Conservation (phyloP, 805 yeast species). For the Aciculoconidium aculeatum region DNA sequence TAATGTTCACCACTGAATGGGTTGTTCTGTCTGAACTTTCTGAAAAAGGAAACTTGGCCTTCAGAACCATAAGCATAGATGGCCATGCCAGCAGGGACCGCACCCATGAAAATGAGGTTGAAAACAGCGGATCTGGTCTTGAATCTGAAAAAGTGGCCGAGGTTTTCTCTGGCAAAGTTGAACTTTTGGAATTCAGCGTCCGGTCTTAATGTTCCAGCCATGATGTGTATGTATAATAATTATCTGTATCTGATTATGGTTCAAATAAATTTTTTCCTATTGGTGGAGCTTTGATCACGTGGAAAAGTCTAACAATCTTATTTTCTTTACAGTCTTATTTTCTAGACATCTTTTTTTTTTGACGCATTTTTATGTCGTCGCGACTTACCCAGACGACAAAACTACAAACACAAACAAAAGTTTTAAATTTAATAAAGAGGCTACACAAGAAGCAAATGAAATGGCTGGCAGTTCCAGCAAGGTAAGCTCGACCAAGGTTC, state of each 20-base stretch:
- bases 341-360: too few species aligned
- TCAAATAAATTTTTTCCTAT: too few species aligned
- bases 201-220: slow-evolving; percentile 41
- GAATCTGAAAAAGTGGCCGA: slow-evolving; percentile 39
- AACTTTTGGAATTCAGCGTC: slow-evolving; percentile 38
- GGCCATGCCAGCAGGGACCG: slow-evolving; percentile 33
- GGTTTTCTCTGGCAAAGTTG: slow-evolving; percentile 36
- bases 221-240: slow-evolving; percentile 9
- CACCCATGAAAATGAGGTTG: slow-evolving; percentile 32
- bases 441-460: slow-evolving; percentile 1
- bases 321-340: too few species aligned
- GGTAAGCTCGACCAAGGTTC: too few species aligned
- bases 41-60: slow-evolving; percentile 28
- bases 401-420: too few species aligned
- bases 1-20: slow-evolving; percentile 33
- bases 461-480: slow-evolving; percentile 2
- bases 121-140: slow-evolving; percentile 32
- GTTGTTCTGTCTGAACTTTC: slow-evolving; percentile 31
- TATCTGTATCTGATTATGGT: background rate
- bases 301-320: too few species aligned
- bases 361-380: too few species aligned
- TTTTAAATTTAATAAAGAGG: too few species aligned
- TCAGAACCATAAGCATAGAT: slow-evolving; percentile 32
- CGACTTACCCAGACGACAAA: too few species aligned
- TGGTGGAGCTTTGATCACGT: too few species aligned